Evolutionary conservation across 1,284 basidiomycete species (phyloP).

Genomic region (Anthracocystis walkeri): DNA sequence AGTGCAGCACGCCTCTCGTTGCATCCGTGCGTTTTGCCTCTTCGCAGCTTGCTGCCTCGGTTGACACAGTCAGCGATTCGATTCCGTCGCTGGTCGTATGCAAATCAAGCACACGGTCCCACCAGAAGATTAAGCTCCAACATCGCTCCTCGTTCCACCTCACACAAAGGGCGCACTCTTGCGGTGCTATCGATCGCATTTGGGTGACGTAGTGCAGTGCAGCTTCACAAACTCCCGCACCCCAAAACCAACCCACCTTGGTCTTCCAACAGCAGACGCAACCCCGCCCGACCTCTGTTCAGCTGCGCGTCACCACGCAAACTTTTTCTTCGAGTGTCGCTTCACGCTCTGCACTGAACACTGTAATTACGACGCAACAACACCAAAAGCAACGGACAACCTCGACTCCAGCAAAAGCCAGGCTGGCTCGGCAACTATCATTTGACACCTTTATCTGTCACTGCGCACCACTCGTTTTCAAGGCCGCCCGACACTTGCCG

Average conservation of each 20-base stretch:
- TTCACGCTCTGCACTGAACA: too few species aligned
- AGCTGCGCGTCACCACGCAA: too few species aligned
- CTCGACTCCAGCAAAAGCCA: background rate
- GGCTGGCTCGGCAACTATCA: background rate
- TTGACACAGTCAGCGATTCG: conserved; percentile 3
- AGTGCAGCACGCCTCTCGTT: background rate
- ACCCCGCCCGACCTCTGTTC: too few species aligned
- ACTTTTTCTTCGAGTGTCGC: too few species aligned
- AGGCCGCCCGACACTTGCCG: conserved; percentile 6
- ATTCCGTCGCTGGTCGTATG: background rate
- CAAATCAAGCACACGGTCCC: conserved; percentile 18
- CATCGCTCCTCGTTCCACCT: background rate
- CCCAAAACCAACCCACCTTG: background rate
- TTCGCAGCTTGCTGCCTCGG: conserved; percentile 8
- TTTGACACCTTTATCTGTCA: background rate
- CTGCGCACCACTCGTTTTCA: background rate
- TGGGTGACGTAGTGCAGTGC: conserved; percentile 3
- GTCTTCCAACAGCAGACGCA: too few species aligned
- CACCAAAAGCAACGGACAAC: background rate
- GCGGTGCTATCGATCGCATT: conserved; percentile 1
- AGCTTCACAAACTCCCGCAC: background rate
- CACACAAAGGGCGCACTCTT: background rate
- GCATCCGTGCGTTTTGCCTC: background rate
- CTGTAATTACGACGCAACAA: background rate
- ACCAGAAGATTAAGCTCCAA: conserved; percentile 16